Evolutionary conservation across 208 protist species (phyloP), one percentile per base, ranked within the genome.

Genomic region (Naegleria gruberi): DNA sequence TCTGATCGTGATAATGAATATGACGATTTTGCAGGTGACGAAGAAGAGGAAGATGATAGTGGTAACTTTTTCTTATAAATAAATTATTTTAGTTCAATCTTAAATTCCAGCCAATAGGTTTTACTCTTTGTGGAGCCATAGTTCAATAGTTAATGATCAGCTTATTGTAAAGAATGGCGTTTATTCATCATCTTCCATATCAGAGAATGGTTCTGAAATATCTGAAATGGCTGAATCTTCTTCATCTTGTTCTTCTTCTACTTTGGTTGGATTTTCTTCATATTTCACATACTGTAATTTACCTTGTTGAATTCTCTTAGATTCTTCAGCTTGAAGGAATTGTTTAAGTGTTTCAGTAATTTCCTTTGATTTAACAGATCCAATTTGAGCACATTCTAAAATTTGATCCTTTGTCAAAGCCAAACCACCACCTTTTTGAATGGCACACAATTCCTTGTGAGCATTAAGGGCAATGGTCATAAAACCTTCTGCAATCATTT

Each of bases 381-480:
- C 85, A 30, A 89, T 89, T 74, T 89, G 17, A 34, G 85, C 19
- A 44, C 85, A 89, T 42, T 55, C 5, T 4, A 89, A n/a, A 44
- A 89, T 89, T 89, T 41, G 26, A 34, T 37, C 19, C 34, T 23
- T 41, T 19, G 51, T 12, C 7, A 89, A 1, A 34, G 85, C 34
- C 30, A 89, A 17, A 19, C 85, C 85, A 74, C 85, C 85, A 34
- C 44, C 46, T n/a, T 89, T 89, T 73, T 89, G 85, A 44, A 89
- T 74, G 6, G 46, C 85, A 91, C 94, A 95, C 30, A 96, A 82
- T 65, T 95, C 93, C 19, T 84, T 83, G 43, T 95, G 92, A 34
- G 81, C 44, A 89, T 96, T 96, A 0, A 94, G 40, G 10, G 91
- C 88, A 8, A 96, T 82, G 1, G 92, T 94, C 17, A 96, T 44